Conservation (phyloP, 768 basidiomycete genomes). For the Boletus sp. region DNA sequence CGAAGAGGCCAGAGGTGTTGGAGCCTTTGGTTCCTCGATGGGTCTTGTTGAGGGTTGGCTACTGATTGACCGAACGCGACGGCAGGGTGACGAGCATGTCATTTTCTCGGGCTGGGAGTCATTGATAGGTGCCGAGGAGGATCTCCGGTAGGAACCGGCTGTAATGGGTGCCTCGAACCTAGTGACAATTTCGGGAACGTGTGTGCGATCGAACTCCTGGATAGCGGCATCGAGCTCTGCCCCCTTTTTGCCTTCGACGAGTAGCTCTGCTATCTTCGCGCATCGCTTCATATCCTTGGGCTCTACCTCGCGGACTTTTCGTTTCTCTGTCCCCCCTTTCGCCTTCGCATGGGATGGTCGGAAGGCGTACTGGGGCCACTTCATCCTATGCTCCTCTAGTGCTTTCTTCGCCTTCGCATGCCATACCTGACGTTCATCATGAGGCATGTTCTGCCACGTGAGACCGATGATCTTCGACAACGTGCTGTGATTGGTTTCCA, state of each 20-base stretch:
- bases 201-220: conserved; percentile 53
- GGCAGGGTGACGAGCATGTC: conserved; percentile 21
- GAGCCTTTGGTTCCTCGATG: background rate
- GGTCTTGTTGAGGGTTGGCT: conserved; percentile 19
- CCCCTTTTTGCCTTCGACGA: conserved; percentile 68
- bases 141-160: conserved; percentile 65
- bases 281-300: conserved; percentile 57
- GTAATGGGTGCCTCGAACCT: conserved; percentile 75
- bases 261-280: conserved; percentile 64
- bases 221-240: conserved; percentile 59
- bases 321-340: conserved; percentile 33
- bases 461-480: conserved; percentile 83
- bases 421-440: conserved; percentile 77
- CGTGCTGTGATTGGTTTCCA: conserved; percentile 82
- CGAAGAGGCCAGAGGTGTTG: conserved; percentile 11
- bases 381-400: conserved; percentile 68
- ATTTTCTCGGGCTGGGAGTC: conserved; percentile 37
- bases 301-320: conserved; percentile 38
- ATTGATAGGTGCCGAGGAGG: conserved; percentile 58
- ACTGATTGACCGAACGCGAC: conserved; percentile 24
- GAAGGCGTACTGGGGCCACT: conserved; percentile 74
- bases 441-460: conserved; percentile 77
- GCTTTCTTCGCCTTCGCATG: conserved; percentile 72
- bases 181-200: conserved; percentile 61
- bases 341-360: conserved; percentile 50